Evolutionary conservation across 2,329 filamentous ascomycete species (phyloP).

Genomic region (Aspergillus sp.): DNA sequence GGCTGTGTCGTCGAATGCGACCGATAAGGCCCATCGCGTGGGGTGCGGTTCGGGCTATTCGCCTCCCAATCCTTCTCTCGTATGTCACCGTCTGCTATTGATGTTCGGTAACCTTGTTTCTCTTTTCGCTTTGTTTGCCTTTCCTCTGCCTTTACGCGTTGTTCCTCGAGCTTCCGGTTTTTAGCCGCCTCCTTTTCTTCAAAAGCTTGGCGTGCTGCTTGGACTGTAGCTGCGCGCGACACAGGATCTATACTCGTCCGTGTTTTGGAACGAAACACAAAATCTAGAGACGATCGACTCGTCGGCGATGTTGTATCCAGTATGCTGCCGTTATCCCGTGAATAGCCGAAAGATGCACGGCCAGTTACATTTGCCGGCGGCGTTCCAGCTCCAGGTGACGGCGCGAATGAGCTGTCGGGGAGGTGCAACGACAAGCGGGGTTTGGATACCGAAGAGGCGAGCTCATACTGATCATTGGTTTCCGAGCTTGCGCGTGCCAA

Average conservation of each 20-base stretch:
- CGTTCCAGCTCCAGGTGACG: conserved; percentile 49
- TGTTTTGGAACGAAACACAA: conserved; percentile 52
- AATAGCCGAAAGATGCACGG: conserved; percentile 47
- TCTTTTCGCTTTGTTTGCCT: conserved; percentile 44
- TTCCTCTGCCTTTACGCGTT: conserved; percentile 49
- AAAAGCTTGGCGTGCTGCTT: conserved; percentile 57
- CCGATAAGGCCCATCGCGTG: background rate
- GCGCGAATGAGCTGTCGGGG: conserved; percentile 44
- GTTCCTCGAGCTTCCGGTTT: conserved; percentile 54
- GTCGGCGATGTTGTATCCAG: conserved; percentile 53
- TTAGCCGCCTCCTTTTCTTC: conserved; percentile 60
- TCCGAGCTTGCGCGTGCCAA: conserved; percentile 23
- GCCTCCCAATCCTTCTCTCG: conserved; percentile 14
- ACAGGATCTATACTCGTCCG: conserved; percentile 53
- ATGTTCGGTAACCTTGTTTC: conserved; percentile 35
- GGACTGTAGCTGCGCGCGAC: conserved; percentile 56
- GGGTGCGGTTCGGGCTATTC: conserved; percentile 17
- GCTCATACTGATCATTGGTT: conserved; percentile 24
- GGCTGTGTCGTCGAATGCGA: conserved; percentile 6
- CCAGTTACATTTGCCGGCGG: conserved; percentile 56
- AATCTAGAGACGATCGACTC: conserved; percentile 58
- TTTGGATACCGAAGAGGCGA: conserved; percentile 32
- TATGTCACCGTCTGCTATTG: conserved; percentile 16
- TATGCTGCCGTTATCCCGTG: conserved; percentile 51
- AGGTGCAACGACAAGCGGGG: conserved; percentile 38